These are phyloP conservation scores for Podospora conica DNA, from an alignment of 495 filamentous ascomycete species.

Conservation along the genomic window DNA sequence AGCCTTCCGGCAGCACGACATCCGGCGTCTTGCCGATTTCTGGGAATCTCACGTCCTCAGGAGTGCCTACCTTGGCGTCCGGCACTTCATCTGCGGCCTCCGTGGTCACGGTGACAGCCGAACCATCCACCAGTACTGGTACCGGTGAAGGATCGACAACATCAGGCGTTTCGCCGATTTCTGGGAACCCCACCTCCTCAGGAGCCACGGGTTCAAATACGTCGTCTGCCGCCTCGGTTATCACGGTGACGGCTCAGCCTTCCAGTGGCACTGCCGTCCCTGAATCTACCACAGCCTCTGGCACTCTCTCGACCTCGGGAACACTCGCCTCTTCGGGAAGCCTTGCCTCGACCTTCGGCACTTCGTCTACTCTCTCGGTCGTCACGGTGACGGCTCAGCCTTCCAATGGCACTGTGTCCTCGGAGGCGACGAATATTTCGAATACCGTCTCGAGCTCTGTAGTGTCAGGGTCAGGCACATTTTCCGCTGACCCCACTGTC, in stretches of 20 bases:
- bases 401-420: background rate
- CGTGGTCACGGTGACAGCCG: conserved; percentile 1
- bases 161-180: background rate
- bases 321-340: background rate
- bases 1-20: background rate
- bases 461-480: too few relatives aligned
- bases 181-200: background rate
- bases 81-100: background rate
- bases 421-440: background rate
- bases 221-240: background rate
- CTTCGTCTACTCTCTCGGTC: background rate
- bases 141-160: background rate
- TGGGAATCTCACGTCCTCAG: background rate
- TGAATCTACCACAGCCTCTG: background rate
- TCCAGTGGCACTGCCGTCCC: background rate
- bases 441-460: background rate
- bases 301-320: background rate
- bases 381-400: conserved; percentile 6
- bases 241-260: conserved; percentile 3
- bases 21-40: background rate
- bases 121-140: background rate
- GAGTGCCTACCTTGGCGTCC: background rate
- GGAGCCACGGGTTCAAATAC: background rate
- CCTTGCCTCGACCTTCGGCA: background rate
- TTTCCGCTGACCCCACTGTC: background rate